Evolutionary conservation across 331 rosid genomes (phyloP).

Genomic region (Quercus tomentella): DNA sequence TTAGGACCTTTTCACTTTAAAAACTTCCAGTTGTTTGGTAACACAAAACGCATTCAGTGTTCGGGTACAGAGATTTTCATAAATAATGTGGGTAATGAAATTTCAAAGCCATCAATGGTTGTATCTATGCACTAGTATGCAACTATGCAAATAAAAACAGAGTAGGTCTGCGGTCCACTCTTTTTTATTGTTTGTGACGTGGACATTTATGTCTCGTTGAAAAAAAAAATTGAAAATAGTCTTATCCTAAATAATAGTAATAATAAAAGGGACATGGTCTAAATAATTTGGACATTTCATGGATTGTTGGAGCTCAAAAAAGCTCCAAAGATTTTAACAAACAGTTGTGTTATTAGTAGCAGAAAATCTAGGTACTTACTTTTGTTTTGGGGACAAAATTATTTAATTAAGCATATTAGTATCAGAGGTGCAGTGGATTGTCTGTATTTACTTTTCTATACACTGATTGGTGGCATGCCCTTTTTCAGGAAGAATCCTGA

Average conservation of each 20-base stretch:
- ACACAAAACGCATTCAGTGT: too few relatives aligned
- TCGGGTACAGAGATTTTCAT: neutral
- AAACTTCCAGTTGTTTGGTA: neutral
- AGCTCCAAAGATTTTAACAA: neutral
- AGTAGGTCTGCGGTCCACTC: neutral
- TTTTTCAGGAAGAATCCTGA: constrained; percentile 64
- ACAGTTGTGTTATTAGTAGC: neutral
- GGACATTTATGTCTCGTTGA: neutral
- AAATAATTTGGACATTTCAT: neutral
- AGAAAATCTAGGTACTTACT: neutral
- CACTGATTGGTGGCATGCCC: neutral
- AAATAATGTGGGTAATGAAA: neutral
- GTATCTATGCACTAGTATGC: too few relatives aligned
- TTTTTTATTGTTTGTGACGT: neutral
- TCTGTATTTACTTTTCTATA: neutral
- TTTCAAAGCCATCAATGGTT: neutral
- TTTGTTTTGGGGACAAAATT: neutral
- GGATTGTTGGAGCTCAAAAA: neutral
- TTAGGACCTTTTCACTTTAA: neutral
- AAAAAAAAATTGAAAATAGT: neutral
- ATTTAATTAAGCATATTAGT: neutral
- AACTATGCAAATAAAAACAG: too few relatives aligned
- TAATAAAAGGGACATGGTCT: neutral
- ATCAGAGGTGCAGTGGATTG: too few relatives aligned
- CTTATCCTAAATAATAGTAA: neutral